Evolutionary conservation across 2,329 filamentous ascomycete species (phyloP).

Genomic region (Xylaria sp.): DNA sequence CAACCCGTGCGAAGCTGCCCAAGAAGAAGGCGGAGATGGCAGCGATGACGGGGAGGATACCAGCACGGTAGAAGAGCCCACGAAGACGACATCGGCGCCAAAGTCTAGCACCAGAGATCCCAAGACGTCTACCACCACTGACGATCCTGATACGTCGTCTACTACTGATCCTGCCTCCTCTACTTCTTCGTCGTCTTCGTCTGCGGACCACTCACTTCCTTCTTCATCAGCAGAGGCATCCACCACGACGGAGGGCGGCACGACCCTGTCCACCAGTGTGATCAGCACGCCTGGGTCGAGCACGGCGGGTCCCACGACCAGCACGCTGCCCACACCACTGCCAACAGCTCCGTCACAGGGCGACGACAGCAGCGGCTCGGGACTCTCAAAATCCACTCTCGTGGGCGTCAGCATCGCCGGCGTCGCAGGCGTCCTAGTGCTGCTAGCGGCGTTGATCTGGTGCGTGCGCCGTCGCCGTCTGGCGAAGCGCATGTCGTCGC

Average conservation of each 20-base stretch:
- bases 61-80: neutral
- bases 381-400: constrained; percentile 31
- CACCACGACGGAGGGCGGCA: constrained; percentile 3
- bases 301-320: constrained; percentile 5
- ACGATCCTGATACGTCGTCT: constrained; percentile 10
- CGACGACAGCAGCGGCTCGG: neutral
- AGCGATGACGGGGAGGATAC: neutral
- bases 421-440: constrained; percentile 31
- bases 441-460: constrained; percentile 40
- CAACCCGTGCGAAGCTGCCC: constrained; percentile 24
- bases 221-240: constrained; percentile 18
- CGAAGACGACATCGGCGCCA: neutral
- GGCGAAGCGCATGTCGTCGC: constrained; percentile 40
- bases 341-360: constrained; percentile 10
- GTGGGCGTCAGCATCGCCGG: constrained; percentile 41
- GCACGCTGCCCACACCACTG: constrained; percentile 7
- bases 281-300: constrained; percentile 9
- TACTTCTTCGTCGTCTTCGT: neutral
- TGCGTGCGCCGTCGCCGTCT: constrained; percentile 43
- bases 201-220: neutral
- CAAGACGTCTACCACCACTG: neutral
- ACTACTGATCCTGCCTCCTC: neutral
- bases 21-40: neutral
- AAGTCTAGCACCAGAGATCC: neutral
- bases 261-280: constrained; percentile 23